Conservation (phyloP, 805 yeast species). For the Spencermartinsiella europaea region DNA sequence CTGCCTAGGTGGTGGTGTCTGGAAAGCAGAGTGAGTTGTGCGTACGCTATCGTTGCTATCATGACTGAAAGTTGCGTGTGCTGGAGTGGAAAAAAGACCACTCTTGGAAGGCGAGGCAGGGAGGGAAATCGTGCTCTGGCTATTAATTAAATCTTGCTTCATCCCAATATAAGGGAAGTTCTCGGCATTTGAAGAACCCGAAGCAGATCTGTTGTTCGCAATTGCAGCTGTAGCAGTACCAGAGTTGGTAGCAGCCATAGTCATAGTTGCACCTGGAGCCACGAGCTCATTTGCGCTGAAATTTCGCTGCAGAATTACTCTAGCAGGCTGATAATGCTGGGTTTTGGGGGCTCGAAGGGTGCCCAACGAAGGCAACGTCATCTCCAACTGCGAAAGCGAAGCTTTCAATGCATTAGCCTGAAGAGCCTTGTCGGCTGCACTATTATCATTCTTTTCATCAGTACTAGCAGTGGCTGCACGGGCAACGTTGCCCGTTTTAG, state of each 20-base stretch:
- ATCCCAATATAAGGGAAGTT: constrained; percentile 3
- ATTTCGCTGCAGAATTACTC: constrained; percentile 20
- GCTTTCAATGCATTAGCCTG: not conserved
- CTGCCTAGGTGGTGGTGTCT: constrained; percentile 47
- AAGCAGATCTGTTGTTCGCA: too few relatives aligned
- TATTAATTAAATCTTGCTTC: not conserved
- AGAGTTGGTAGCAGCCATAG: not conserved
- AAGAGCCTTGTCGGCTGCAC: not conserved
- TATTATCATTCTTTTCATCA: constrained; percentile 2
- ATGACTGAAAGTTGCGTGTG: not conserved
- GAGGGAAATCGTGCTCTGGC: not conserved
- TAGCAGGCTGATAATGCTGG: constrained; percentile 24
- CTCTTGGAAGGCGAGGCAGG: not conserved
- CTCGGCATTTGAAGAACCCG: not conserved
- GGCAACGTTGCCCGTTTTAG: not conserved
- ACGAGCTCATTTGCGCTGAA: not conserved
- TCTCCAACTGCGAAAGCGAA: not conserved
- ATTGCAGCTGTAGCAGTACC: not conserved
- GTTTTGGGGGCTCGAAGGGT: not conserved
- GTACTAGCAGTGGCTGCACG: constrained; percentile 2
- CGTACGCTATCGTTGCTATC: not conserved
- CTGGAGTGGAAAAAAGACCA: not conserved
- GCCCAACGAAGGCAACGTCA: not conserved
- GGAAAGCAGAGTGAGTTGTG: constrained; percentile 1
- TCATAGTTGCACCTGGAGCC: not conserved